Evolutionary conservation across 2,329 filamentous ascomycete species (phyloP).

Genomic region (Fusarium sp.): DNA sequence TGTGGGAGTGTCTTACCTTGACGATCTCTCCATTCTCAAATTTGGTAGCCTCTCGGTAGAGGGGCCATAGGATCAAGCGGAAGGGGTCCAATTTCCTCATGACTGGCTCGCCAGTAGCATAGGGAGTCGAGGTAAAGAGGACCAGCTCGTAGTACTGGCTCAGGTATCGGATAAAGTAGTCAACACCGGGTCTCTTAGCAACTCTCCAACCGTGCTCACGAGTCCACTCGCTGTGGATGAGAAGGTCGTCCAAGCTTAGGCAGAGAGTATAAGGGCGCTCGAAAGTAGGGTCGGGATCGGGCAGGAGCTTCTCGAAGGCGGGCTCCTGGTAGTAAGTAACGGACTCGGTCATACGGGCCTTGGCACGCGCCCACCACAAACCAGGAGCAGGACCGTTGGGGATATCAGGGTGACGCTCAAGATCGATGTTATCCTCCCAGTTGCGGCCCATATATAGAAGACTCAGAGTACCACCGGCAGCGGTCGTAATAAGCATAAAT

Average conservation of each 20-base stretch:
- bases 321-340: constrained; percentile 96
- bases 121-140: constrained; percentile 91
- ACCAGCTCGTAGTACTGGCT: constrained; percentile 99
- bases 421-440: constrained; percentile 86
- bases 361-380: constrained; percentile 84
- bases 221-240: constrained; percentile 95
- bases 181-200: constrained; percentile 92
- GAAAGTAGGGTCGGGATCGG: constrained; percentile 81
- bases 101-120: constrained; percentile 85
- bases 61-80: constrained; percentile 92
- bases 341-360: constrained; percentile 78
- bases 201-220: constrained; percentile 95
- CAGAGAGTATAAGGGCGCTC: constrained; percentile 93
- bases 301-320: constrained; percentile 91
- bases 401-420: constrained; percentile 73
- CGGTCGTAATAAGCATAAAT: constrained; percentile 74
- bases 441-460: constrained; percentile 85
- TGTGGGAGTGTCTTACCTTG: constrained; percentile 73
- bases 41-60: constrained; percentile 96
- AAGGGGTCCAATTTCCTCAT: constrained; percentile 95
- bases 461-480: constrained; percentile 66
- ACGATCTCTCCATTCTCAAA: constrained; percentile 97
- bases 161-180: constrained; percentile 97
- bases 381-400: constrained; percentile 82
- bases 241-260: constrained; percentile 90